Evolutionary conservation across 148 eudicot species (phyloP).

Genomic region (Vaccinium darrowii): DNA sequence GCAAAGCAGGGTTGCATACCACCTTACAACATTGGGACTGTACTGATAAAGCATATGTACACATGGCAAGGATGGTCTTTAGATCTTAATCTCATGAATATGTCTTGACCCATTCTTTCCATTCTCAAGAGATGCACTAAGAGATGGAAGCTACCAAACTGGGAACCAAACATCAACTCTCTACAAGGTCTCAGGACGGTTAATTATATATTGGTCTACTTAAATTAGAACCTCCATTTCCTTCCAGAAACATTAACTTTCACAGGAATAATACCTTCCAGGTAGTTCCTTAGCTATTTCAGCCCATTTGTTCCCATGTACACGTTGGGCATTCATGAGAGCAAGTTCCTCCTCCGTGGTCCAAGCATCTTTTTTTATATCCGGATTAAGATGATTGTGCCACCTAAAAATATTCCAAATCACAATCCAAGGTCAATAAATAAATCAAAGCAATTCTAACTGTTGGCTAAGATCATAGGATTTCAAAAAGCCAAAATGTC

Average conservation of each 20-base stretch:
- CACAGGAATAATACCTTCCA: conserved; percentile 60
- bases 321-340: conserved; percentile 77
- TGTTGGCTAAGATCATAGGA: neutral
- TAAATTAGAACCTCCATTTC: conserved; percentile 8
- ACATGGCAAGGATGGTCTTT: neutral
- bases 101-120: neutral
- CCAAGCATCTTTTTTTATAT: conserved; percentile 93
- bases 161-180: neutral
- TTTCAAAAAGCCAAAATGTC: neutral
- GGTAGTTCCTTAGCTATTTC: conserved; percentile 85
- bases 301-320: conserved; percentile 94
- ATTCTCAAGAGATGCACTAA: neutral
- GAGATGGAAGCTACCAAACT: neutral
- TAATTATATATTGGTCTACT: neutral
- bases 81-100: neutral
- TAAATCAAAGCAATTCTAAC: neutral
- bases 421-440: conserved; percentile 11
- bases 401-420: conserved; percentile 55
- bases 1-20: neutral
- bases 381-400: conserved; percentile 97
- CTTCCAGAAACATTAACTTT: neutral
- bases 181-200: neutral
- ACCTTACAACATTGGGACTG: neutral
- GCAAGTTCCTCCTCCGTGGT: conserved; percentile 73
- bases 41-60: neutral